Percentiles rank a stretch among this genome's conserved stretches.
Conservation (phyloP, 2,329 filamentous ascomycete genomes). For the Leptodontidium sp. region DNA sequence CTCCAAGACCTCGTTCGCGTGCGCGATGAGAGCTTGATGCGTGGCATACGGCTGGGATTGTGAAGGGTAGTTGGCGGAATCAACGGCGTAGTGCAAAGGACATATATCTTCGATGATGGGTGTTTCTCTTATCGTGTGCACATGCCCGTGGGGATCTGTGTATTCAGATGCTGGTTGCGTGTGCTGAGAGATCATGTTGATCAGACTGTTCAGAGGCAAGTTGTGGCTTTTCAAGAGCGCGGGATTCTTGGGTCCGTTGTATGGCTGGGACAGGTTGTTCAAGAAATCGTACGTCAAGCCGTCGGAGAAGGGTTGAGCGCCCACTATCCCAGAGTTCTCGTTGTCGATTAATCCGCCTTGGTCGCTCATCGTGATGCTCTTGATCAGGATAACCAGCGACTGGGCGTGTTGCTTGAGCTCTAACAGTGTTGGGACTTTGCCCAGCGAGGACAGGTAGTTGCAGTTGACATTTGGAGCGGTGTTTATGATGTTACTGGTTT, state of each 20-base stretch:
- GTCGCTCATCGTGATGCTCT: constrained; percentile 53
- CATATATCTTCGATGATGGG: constrained; percentile 37
- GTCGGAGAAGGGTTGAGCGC: constrained; percentile 47
- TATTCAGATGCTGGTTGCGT: background rate
- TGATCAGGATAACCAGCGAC: constrained; percentile 62
- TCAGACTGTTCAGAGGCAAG: constrained; percentile 39
- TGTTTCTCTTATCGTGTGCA: background rate
- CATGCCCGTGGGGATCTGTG: background rate
- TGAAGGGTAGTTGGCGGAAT: constrained; percentile 10
- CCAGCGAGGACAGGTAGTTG: constrained; percentile 62
- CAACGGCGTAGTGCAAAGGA: constrained; percentile 36
- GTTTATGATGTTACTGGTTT: background rate
- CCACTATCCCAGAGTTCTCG: constrained; percentile 23
- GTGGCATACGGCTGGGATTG: constrained; percentile 41
- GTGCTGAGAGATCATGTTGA: constrained; percentile 38
- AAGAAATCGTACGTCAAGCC: constrained; percentile 66
- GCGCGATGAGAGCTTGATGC: constrained; percentile 55
- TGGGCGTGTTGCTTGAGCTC: constrained; percentile 68
- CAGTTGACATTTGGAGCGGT: constrained; percentile 59
- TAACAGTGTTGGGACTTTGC: constrained; percentile 60
- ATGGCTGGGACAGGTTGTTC: constrained; percentile 57
- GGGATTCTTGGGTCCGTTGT: constrained; percentile 51
- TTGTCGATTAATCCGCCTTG: constrained; percentile 41
- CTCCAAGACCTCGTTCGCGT: constrained; percentile 67
- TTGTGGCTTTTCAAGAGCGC: constrained; percentile 35